Evolutionary conservation across 768 basidiomycete genomes (phyloP).

Genomic region (Cubamyces sp.): DNA sequence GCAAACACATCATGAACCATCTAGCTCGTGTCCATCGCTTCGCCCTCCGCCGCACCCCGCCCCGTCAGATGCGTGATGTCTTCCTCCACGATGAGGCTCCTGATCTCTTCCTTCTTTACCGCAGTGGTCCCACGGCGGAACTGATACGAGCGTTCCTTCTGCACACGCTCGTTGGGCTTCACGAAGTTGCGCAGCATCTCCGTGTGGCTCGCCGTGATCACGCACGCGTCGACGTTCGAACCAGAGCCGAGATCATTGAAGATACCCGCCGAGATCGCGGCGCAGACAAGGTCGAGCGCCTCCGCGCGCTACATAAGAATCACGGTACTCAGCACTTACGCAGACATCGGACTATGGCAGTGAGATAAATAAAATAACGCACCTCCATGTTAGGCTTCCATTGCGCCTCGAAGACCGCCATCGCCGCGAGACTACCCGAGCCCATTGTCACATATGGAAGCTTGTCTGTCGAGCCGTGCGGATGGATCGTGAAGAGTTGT

Average conservation of each 20-base stretch:
- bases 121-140: constrained; percentile 90
- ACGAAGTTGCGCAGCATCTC: constrained; percentile 95
- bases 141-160: constrained; percentile 68
- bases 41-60: constrained; percentile 40
- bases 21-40: constrained; percentile 85
- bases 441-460: constrained; percentile 99
- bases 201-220: constrained; percentile 84
- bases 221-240: constrained; percentile 96
- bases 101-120: constrained; percentile 80
- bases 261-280: constrained; percentile 93
- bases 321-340: background rate
- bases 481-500: constrained; percentile 93
- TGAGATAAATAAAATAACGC: too few relatives aligned
- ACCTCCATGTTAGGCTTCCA: constrained; percentile 88
- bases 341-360: too few relatives aligned
- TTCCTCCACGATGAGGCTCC: constrained; percentile 74
- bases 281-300: constrained; percentile 80
- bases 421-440: constrained; percentile 92
- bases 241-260: constrained; percentile 99
- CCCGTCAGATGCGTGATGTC: constrained; percentile 47
- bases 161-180: constrained; percentile 84
- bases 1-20: background rate
- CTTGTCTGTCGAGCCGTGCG: constrained; percentile 98
- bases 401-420: constrained; percentile 93
- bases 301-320: constrained; percentile 61